These are phyloP conservation scores for Pulveroboletus sp. DNA, from an alignment of 768 basidiomycete species.

Conservation along the genomic window DNA sequence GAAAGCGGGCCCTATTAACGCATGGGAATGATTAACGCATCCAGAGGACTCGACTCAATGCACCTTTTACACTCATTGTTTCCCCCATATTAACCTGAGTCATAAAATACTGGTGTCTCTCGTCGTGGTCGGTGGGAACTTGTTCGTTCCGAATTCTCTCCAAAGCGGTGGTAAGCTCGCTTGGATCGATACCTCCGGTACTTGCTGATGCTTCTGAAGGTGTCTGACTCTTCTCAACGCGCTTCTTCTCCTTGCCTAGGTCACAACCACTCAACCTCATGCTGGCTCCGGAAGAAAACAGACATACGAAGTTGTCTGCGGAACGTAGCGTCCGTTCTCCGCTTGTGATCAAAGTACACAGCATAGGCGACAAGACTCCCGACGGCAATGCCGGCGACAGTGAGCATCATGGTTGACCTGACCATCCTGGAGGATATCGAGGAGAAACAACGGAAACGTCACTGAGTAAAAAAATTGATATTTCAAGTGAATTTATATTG, in stretches of 20 bases:
- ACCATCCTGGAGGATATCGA: conserved; percentile 14
- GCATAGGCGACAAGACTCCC: conserved; percentile 72
- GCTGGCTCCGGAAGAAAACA: not conserved
- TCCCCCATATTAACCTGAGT: conserved; percentile 84
- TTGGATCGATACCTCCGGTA: conserved; percentile 36
- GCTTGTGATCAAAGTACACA: conserved; percentile 91
- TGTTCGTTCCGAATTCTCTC: conserved; percentile 65
- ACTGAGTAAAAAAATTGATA: conserved; percentile 9
- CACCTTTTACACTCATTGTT: conserved; percentile 71
- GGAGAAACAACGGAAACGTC: conserved; percentile 5
- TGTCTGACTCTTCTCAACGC: conserved; percentile 64
- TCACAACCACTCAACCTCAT: not conserved
- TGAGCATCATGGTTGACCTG: conserved; percentile 37
- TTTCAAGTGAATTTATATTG: not conserved
- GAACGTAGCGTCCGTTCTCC: conserved; percentile 83
- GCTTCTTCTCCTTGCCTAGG: conserved; percentile 89
- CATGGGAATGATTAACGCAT: conserved; percentile 1
- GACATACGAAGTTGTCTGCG: conserved; percentile 80
- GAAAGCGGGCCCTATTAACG: conserved; percentile 62
- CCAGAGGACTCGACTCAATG: not conserved
- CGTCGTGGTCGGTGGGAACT: conserved; percentile 61
- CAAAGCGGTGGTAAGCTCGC: conserved; percentile 59
- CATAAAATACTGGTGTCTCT: conserved; percentile 90
- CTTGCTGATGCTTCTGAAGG: conserved; percentile 31
- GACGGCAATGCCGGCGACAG: conserved; percentile 44